Base-by-base conservation (phyloP, 2,329 filamentous ascomycete species). In the Claviceps monticola region DNA sequence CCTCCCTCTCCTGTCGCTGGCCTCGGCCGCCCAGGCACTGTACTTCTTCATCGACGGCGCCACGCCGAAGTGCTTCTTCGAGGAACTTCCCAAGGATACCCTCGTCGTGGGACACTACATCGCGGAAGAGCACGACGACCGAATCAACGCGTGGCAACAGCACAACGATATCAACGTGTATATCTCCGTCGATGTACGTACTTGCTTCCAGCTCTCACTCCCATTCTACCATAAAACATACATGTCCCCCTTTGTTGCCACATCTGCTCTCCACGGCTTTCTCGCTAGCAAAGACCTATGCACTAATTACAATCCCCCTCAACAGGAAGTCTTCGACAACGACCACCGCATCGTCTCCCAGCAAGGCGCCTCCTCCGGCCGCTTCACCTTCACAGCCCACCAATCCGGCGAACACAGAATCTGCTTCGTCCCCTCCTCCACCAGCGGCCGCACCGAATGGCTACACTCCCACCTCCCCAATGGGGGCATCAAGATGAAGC, bases 61-160 rank as follows among this genome's bases (percentile, higher is more conserved):
- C 48, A 74, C 80, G 58, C 84, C 88, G 59, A 96, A 94, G 73
- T 98, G 93, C 73, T 98, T 98, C 81, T 95, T 86, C 72, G 93
- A 98, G 74, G 91, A 97, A 70, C 79, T 98, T 54, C 90, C 93
- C 58, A 96, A 97, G 75, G 91, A 95, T 69, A 97, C 93, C 14
- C 74, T 98, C 53, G 91, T 98, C 52, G 90, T 96, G 54, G 93
- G 93, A 60, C 84, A 93, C 71, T 98, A 90, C 75, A 81, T 78
- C 51, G 88, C 88, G 49, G 84, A 93, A 69, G 86, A 94, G 68
- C 93, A 81, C 73, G 83, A 93, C 68, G 79, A 86, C 53, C 72
- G 82, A 59, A 71, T 74, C 53, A 78, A 80, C 59, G 66, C 72
- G 49, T 97, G 88, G 80, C 70, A 75, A 50, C 75, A 84, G 64